Evolutionary conservation across 2,329 filamentous ascomycete genomes (phyloP), one percentile per base, ranked within the genome.

Genomic region (Triangularia verruculosa): DNA sequence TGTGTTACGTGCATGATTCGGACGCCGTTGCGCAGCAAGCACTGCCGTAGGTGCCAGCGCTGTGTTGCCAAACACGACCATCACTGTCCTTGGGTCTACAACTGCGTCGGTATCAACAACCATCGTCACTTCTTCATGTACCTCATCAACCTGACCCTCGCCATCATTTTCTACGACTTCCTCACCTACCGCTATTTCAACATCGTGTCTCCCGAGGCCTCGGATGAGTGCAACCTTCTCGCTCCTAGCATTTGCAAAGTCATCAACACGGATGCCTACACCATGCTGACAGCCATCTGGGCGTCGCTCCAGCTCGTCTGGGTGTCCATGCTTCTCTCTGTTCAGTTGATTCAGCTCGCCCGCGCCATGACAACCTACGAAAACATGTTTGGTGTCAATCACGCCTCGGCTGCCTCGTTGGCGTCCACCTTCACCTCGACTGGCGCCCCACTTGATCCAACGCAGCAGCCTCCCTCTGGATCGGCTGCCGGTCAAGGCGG

Each of bases 51-150:
- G 66, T 99, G 95, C 75, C 87, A 90, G 71, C 90, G 94, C 68
- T 99, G 95, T 75, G 91, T 99, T 61, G 93, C 94, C 61, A 96
- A 96, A 77, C 92, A 97, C 78, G 95, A 99, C 74, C 95, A 99
- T 73, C 95, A 99, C 74, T 99, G 95, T 73, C 95, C 95, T 0
- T 99, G 95, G 95, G 91, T 98, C 24, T 91, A 96, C 78, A 98
- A 97, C 77, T 99, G 95, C 72, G 86, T 99, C 51, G 95, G 92
- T 52, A 86, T 95, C 67, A 98, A 98, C 79, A 99, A 98, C 75
- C 91, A 98, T 73, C 89, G 95, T 13, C 93, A 97, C 70, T 99
- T 99, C 76, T 90, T 97, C 72, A 80, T 97, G 57, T 99, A 98
- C 74, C 84, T 99, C 17, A 79, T 96, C 51, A 88, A 79, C 71